Evolutionary conservation across 306 rosid species (phyloP).

Genomic region (Spatholobus suberectus): DNA sequence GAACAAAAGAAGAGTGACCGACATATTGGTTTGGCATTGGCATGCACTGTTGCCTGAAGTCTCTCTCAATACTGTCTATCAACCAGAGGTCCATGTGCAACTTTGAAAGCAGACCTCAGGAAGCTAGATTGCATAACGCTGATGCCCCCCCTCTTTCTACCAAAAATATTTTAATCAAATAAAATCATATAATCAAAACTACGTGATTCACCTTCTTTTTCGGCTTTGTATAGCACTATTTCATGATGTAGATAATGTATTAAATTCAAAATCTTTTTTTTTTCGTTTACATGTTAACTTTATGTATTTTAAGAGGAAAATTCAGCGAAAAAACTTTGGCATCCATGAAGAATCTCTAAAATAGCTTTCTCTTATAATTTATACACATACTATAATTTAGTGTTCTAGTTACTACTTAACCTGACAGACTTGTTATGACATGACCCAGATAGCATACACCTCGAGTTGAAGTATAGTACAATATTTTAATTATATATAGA

Average conservation of each 20-base stretch:
- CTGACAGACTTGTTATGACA: not conserved
- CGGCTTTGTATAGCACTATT: not conserved
- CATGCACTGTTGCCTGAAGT: slow-evolving; percentile 30
- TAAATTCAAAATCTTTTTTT: not conserved
- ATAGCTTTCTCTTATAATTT: not conserved
- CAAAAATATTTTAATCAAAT: not conserved
- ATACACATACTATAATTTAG: not conserved
- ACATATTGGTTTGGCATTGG: slow-evolving; percentile 20
- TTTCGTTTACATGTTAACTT: not conserved
- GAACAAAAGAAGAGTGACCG: slow-evolving; percentile 17
- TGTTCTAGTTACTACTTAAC: not conserved
- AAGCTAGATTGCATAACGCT: not conserved
- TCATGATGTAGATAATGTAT: not conserved
- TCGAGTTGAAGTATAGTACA: not conserved
- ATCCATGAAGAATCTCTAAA: not conserved
- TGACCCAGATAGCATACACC: not conserved
- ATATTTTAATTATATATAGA: not conserved
- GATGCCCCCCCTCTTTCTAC: not conserved
- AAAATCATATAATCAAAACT: not conserved
- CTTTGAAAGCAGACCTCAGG: not conserved
- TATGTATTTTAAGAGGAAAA: not conserved
- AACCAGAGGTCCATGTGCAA: slow-evolving; percentile 30
- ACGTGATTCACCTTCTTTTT: not conserved
- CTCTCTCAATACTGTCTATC: not conserved
- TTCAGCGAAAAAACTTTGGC: not conserved